Base-by-base conservation (phyloP, 305 asterid species). In the Fraxinus dipetala region DNA sequence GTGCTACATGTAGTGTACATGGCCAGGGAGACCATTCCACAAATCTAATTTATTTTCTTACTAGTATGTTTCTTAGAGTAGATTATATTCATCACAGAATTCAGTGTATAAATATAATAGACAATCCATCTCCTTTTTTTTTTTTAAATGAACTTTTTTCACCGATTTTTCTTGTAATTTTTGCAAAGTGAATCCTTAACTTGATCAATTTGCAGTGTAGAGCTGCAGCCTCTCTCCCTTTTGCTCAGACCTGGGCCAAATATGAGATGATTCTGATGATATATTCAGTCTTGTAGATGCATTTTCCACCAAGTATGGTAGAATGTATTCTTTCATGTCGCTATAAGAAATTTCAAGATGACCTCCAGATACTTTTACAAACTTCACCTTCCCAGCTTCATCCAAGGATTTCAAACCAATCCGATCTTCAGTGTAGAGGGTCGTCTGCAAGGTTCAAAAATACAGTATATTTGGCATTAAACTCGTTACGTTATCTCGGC, bases 321-420 rank as follows among this genome's bases (percentile, higher is more conserved):
- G 63, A 38, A 95, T 80, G 86, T 92, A 78, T 65, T 86, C 86
- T 86, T 87, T 87, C 90, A 95, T 87, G 28, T 92, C 98, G 54
- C 81, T 81, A 1, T 88, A 67, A 28, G 94, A 85, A 35, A 94
- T 81, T 69, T 92, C 89, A 35, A 95, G 97, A 87, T 94, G 99
- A 22, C 78, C 74, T 11, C 98, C 97, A 1, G 89, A 59, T 45
- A 89, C 91, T 18, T 85, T 91, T 45, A 92, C 83, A 56, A 90
- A 95, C 88, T 90, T 91, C 87, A 95, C 98, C 80, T 90, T 94
- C 83, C 98, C 97, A 72, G 94, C 96, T 89, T 92, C 92, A 54
- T 94, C 97, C 88, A 95, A 83, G 1, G 88, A 82, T 84, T 82
- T 91, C 91, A 95, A 85, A 76, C 99, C 99, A 22, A 95, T 95